phyloP scores from a whole-genome alignment of 148 eudicot genomes.

The Cornus florida region DNA sequence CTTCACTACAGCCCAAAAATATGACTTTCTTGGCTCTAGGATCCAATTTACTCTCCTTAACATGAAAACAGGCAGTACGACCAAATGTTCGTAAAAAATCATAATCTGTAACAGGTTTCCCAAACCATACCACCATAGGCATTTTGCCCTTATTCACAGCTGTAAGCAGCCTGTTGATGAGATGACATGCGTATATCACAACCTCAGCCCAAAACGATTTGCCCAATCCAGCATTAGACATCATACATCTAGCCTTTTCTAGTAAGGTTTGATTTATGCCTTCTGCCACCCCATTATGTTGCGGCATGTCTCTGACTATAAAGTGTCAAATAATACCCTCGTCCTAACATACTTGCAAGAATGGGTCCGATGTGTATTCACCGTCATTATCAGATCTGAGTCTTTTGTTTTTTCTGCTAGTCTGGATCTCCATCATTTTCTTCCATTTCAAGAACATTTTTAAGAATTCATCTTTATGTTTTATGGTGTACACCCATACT shows the following conservation, averaged over 20 bases:
- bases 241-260: too few relatives aligned
- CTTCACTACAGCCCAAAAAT: too few relatives aligned
- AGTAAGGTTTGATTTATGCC: not conserved
- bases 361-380: too few relatives aligned
- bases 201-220: too few relatives aligned
- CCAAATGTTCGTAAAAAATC: not conserved
- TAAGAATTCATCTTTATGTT: not conserved
- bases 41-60: not conserved
- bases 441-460: not conserved
- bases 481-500: not conserved
- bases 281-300: not conserved
- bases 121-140: not conserved
- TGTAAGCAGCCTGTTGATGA: not conserved
- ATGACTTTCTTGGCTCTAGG: too few relatives aligned
- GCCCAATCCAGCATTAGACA: too few relatives aligned
- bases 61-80: not conserved
- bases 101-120: too few relatives aligned
- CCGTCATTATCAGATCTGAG: too few relatives aligned
- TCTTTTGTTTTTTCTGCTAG: too few relatives aligned
- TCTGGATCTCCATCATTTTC: too few relatives aligned
- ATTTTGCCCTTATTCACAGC: not conserved
- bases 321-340: too few relatives aligned
- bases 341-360: too few relatives aligned
- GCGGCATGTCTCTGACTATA: not conserved
- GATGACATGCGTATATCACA: not conserved